Base-by-base conservation (phyloP, 345 rosid genomes). In the Salix caprea region DNA sequence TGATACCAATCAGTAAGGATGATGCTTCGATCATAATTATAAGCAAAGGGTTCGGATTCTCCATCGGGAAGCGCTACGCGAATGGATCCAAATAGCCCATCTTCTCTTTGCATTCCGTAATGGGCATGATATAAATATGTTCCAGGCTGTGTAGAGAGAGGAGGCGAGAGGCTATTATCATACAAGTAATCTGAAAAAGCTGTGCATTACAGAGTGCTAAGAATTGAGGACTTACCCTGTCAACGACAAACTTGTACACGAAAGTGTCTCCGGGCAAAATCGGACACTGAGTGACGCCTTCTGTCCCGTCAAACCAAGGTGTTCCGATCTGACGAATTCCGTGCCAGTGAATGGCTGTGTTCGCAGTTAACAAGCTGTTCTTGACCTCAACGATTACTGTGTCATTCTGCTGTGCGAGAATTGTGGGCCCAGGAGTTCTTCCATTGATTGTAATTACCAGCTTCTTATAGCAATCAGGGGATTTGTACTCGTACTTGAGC, bases 1-100 rank as follows among this genome's bases (percentile, higher is more conserved):
- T 92, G 98, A 80, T 84, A 94, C 98, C 92, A 92, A 72, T 94
- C 94, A 32, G 75, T 89, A 42, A 94, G 87, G 72, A 92, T 86
- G 74, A 92, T 78, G 78, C 87, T 91, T 34, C 86, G 68, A 74
- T 92, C 96, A 32, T 89, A 80, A 79, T 92, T 90, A 15, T 88
- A 92, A 0, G 58, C 28, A 37, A 89, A 94, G 3, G 98, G 98
- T 67, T 91, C 96, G 0, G 88, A 72, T 37, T 87, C 36, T 23
- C 89, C 84, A 0, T 80, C 80, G 0, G 88, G 88, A 46, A 82
- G 81, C 1, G 87, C 72, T 42, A 94, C 98, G 1, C 70, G 79
- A 65, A 94, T 92, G 23, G 89, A 84, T 19, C 98, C 98, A 14
- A 86, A 80, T n/a, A 90, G 56, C 54, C 97, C 94, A 19, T 91